Conservation (phyloP, 2,329 filamentous ascomycete species). For the Fusarium nisikadoi region DNA sequence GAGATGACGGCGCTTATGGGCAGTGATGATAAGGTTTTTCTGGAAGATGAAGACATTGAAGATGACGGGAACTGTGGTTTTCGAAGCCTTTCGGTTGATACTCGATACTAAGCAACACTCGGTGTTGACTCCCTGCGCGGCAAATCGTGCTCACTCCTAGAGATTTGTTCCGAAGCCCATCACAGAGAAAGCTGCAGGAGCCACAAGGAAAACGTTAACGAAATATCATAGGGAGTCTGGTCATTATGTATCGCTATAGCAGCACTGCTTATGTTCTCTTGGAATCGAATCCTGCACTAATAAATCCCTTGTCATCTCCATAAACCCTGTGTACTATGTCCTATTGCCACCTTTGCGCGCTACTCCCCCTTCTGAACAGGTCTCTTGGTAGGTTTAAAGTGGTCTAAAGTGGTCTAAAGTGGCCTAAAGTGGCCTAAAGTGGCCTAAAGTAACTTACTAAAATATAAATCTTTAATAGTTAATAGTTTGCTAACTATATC, state of each 20-base stretch:
- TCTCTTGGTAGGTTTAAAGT: too few species aligned
- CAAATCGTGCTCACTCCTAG: not conserved
- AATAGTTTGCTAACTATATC: too few species aligned
- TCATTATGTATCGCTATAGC: not conserved
- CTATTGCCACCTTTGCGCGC: not conserved
- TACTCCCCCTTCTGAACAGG: too few species aligned
- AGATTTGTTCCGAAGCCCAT: not conserved
- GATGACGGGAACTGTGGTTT: not conserved
- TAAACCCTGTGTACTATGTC: not conserved
- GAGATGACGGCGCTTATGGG: not conserved
- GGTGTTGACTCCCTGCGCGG: not conserved
- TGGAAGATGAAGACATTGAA: not conserved
- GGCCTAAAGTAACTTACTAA: too few species aligned
- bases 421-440: too few species aligned
- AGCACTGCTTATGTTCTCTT: not conserved
- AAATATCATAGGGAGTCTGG: not conserved
- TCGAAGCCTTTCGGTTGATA: not conserved
- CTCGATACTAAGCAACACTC: not conserved
- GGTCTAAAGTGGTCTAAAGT: too few species aligned
- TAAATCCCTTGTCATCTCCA: not conserved
- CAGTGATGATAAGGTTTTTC: not conserved
- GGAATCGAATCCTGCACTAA: not conserved
- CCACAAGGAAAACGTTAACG: not conserved
- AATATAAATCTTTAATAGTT: too few species aligned
- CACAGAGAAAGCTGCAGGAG: not conserved